A percentile compares a stretch with the other conserved stretches of the same genome.
phyloP scores from a whole-genome alignment of 2,329 filamentous ascomycete species.

The Sporothrix humicola region DNA sequence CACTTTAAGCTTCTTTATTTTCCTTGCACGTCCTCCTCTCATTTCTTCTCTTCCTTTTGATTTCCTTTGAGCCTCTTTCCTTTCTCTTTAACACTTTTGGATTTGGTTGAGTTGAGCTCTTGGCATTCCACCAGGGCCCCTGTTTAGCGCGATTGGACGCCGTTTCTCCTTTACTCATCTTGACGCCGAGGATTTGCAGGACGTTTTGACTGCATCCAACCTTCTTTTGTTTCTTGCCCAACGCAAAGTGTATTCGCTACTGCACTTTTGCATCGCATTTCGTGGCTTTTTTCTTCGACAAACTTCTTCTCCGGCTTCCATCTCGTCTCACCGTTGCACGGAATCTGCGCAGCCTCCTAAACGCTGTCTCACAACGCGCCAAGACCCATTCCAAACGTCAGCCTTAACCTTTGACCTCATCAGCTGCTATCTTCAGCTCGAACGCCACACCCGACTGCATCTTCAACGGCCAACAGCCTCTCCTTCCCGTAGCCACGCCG shows the following conservation, averaged over 20 bases:
- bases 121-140: not conserved
- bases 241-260: not conserved
- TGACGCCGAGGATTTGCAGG: not conserved
- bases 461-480: not conserved
- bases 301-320: not conserved
- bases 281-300: not conserved
- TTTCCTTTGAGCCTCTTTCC: not conserved
- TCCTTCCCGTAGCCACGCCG: not conserved
- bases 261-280: not conserved
- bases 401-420: constrained; percentile 19
- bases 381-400: not conserved
- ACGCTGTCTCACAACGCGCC: constrained; percentile 19
- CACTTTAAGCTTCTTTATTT: constrained; percentile 28
- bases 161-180: constrained; percentile 1
- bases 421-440: not conserved
- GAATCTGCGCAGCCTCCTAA: constrained; percentile 14
- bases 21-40: constrained; percentile 7
- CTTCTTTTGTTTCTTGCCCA: not conserved
- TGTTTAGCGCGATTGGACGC: constrained; percentile 10
- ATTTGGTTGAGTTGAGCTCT: not conserved
- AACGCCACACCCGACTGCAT: not conserved
- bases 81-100: not conserved
- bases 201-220: not conserved
- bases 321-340: constrained; percentile 18
- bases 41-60: not conserved